These are phyloP conservation scores for Sicyos edulis DNA, from an alignment of 306 rosid species.

Conservation along the genomic window DNA sequence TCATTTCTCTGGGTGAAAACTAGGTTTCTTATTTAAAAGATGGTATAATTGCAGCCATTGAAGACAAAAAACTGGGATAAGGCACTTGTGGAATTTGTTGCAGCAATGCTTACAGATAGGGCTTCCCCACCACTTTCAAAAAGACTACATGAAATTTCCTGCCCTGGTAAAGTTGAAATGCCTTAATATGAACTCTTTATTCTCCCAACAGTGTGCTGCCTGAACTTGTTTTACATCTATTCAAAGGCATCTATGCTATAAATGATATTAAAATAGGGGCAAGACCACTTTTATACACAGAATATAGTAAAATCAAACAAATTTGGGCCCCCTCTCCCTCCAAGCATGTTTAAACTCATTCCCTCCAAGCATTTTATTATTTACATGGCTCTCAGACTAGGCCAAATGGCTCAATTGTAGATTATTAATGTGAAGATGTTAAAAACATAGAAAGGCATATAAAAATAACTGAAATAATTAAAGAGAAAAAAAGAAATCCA, in stretches of 20 bases:
- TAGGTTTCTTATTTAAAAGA: neutral
- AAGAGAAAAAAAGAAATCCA: no score
- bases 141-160: slow-evolving; percentile 70
- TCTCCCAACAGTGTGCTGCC: slow-evolving; percentile 20
- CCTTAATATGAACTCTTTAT: slow-evolving; percentile 23
- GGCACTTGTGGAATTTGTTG: slow-evolving; percentile 78
- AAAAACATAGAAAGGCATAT: neutral
- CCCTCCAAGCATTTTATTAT: no score
- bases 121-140: slow-evolving; percentile 52
- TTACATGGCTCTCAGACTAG: no score
- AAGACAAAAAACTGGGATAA: slow-evolving; percentile 84
- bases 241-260: neutral
- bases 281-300: no score
- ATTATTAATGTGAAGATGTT: neutral
- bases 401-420: neutral
- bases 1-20: no score
- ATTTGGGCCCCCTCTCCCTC: no score
- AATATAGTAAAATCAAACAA: no score
- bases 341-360: no score
- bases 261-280: no score
- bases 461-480: no score
- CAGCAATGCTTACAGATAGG: slow-evolving; percentile 64
- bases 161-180: slow-evolving; percentile 55
- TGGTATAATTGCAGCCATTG: slow-evolving; percentile 61
- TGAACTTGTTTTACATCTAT: neutral